Evolutionary conservation across 2,329 filamentous ascomycete genomes (phyloP).

Genomic region (Exophiala alcalophila): DNA sequence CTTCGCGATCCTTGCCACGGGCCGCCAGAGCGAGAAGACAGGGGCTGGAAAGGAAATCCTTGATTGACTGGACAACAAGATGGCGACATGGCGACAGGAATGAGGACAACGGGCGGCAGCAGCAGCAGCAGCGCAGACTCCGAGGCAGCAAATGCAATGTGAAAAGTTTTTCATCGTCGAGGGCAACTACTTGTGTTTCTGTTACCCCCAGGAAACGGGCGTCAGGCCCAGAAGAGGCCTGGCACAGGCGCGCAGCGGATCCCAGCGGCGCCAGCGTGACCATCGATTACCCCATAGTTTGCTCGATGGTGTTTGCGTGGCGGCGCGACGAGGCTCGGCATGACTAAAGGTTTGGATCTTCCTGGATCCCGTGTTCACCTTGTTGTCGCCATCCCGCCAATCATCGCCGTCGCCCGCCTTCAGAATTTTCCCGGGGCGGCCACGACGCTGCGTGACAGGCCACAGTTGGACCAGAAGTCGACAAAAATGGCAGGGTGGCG

Average conservation of each 20-base stretch:
- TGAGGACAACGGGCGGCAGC: background rate
- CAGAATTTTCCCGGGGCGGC: conserved; percentile 8
- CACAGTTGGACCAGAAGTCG: too few species aligned
- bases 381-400: conserved; percentile 11
- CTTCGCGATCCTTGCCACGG: too few species aligned
- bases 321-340: conserved; percentile 24
- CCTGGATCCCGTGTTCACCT: conserved; percentile 3
- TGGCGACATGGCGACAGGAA: background rate
- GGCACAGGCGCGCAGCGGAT: conserved; percentile 7
- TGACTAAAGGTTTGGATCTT: conserved; percentile 22
- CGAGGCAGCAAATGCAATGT: background rate
- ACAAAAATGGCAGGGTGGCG: too few species aligned
- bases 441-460: background rate
- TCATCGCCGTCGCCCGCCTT: conserved; percentile 5
- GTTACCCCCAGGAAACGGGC: conserved; percentile 37
- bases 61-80: background rate
- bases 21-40: background rate
- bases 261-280: too few species aligned
- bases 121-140: background rate
- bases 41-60: background rate
- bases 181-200: conserved; percentile 14
- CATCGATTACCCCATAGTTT: conserved; percentile 30
- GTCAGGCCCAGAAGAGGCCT: too few species aligned
- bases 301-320: conserved; percentile 15
- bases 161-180: background rate